Base-by-base conservation (phyloP, 176 grass and related monocot species). In the Lolium perenne region DNA sequence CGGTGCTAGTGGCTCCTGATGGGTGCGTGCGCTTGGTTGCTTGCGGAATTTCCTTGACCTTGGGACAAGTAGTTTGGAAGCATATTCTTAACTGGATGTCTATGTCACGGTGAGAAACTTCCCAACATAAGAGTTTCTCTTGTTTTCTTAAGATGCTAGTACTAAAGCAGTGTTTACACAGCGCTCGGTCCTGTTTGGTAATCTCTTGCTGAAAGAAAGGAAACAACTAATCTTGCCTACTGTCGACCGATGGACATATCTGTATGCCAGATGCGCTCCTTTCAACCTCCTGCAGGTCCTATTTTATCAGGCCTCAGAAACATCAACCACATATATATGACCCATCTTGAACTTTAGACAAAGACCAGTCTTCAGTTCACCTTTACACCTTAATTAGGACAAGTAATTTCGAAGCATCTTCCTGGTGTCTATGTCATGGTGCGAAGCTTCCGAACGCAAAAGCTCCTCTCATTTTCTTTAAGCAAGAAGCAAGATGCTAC, bases 21-120 rank as follows among this genome's bases (percentile, higher is more conserved):
- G 75, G 72, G 2, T 9, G 79, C 74, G 80, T 79, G 54, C 79
- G 89, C 74, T 87, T 87, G 80, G 75, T 76, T 72, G 79, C 58
- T 75, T 84, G 75, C 60, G 26, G 22, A 29, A 26, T 80, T 75
- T 43, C 41, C 80, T 69, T 84, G 81, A 87, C 59, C 41, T 1
- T 12, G 23, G 57, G 23, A 64, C 14, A 65, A 65, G 62, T 7
- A 29, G 26, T 15, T 65, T 16, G 13, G 10, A 32, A 32, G 62
- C 62, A 65, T 15, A 25, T 15, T 65, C 25, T 65, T 32, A 25
- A 3, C n/a, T 61, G 4, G 58, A 6, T 15, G 62, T 65, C 32
- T 35, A 35, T 56, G 54, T 18, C 51, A 18, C 17, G 15, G 51
- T 17, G 15, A 5, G 41, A 43, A 43, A 43, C 41, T 43, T 35